Conservation (phyloP, 2,329 filamentous ascomycete genomes). For the Cytospora paraplurivora region DNA sequence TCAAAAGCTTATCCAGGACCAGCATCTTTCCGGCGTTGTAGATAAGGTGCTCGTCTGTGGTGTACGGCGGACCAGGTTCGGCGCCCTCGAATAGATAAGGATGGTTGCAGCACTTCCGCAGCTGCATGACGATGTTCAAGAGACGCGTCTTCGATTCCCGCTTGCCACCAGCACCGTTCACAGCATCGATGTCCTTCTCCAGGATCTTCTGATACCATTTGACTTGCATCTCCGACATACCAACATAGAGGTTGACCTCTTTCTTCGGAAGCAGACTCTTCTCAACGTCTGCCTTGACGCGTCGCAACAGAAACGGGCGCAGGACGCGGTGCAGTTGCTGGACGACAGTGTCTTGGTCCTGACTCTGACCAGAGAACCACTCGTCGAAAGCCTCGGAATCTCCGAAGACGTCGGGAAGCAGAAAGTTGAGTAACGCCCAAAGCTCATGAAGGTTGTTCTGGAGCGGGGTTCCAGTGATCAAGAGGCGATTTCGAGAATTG, state of each 20-base stretch:
- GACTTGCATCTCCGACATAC: slow-evolving; percentile 99
- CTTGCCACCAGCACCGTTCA: slow-evolving; percentile 95
- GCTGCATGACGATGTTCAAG: slow-evolving; percentile 98
- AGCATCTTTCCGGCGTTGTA: slow-evolving; percentile 97
- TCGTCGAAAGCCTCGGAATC: slow-evolving; percentile 96
- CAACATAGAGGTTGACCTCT: slow-evolving; percentile 94
- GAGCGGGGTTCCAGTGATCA: slow-evolving; percentile 94
- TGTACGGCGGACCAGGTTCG: slow-evolving; percentile 95
- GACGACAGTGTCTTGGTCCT: slow-evolving; percentile 92
- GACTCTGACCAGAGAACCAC: slow-evolving; percentile 91
- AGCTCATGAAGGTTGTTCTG: slow-evolving; percentile 98
- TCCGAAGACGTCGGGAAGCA: slow-evolving; percentile 97
- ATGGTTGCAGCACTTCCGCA: slow-evolving; percentile 98
- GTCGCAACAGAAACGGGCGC: slow-evolving; percentile 88
- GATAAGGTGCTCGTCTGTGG: slow-evolving; percentile 93
- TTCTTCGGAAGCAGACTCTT: slow-evolving; percentile 98
- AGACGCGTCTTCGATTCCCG: slow-evolving; percentile 96
- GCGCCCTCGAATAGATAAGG: slow-evolving; percentile 97
- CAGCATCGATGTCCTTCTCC: slow-evolving; percentile 98
- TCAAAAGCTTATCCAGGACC: slow-evolving; percentile 88
- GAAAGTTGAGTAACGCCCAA: slow-evolving; percentile 95
- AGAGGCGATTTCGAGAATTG: slow-evolving; percentile 88
- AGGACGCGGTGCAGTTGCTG: slow-evolving; percentile 93
- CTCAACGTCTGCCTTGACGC: slow-evolving; percentile 96
- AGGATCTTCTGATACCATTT: slow-evolving; percentile 99